Conservation (phyloP, 768 basidiomycete genomes). For the Lyophyllum atratum region DNA sequence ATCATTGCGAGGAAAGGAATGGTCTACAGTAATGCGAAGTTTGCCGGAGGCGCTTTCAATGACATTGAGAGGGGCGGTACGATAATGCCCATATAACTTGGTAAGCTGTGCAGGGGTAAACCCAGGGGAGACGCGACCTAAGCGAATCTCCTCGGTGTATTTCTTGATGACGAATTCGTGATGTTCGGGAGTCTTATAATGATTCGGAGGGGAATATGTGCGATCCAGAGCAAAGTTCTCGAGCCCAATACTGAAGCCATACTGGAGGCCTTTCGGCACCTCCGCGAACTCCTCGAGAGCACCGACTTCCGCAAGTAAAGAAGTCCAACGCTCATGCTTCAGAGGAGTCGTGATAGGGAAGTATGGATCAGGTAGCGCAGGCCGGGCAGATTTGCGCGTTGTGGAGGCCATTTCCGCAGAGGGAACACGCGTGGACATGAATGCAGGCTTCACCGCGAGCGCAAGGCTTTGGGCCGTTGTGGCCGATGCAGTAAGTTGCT, state of each 20-base stretch:
- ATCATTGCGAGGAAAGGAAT: background rate
- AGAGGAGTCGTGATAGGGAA: conserved; percentile 20
- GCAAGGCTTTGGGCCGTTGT: conserved; percentile 5
- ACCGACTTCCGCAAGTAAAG: background rate
- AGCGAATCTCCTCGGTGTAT: background rate
- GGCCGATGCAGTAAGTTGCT: background rate
- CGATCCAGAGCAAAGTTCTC: background rate
- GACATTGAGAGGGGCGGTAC: background rate
- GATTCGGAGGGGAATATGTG: conserved; percentile 1
- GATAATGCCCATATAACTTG: background rate
- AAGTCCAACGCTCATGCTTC: conserved; percentile 11
- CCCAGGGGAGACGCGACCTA: background rate
- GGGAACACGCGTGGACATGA: conserved; percentile 16
- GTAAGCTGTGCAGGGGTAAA: background rate
- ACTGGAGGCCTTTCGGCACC: background rate
- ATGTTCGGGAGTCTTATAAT: background rate
- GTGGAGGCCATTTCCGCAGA: conserved; percentile 13
- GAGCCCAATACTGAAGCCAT: background rate
- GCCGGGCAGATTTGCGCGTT: conserved; percentile 7
- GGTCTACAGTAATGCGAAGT: background rate
- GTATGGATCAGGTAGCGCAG: background rate
- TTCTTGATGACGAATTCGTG: background rate
- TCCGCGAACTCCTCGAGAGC: background rate
- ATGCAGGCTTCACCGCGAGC: background rate
- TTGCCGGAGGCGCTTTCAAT: background rate